Evolutionary conservation across 805 yeast species (phyloP).

Genomic region (Metschnikowia arizonensis): DNA sequence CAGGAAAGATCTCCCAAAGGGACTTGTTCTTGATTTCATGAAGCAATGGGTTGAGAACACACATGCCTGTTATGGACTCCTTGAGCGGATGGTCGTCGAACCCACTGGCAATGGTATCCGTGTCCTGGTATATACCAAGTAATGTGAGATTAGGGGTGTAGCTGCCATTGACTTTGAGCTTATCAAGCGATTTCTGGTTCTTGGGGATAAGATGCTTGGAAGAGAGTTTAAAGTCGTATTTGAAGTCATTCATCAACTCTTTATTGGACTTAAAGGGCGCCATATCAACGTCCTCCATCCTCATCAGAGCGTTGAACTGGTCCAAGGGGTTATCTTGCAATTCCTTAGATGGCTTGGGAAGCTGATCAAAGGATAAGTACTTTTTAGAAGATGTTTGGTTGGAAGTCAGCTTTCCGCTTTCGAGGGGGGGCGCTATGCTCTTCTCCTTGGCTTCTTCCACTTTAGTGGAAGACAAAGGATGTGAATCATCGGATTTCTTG

Average conservation of each 20-base stretch:
- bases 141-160: slow-evolving; percentile 12
- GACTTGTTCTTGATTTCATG: slow-evolving; percentile 37
- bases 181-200: slow-evolving; percentile 2
- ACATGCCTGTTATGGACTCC: slow-evolving; percentile 38
- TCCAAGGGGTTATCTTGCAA: slow-evolving; percentile 14
- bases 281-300: slow-evolving; percentile 10
- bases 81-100: slow-evolving; percentile 37
- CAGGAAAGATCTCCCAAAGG: slow-evolving; percentile 38
- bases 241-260: slow-evolving; percentile 10
- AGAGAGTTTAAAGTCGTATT: slow-evolving; percentile 9
- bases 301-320: slow-evolving; percentile 15
- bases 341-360: slow-evolving; percentile 29
- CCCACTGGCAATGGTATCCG: slow-evolving; percentile 20
- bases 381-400: slow-evolving; percentile 2
- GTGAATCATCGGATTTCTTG: slow-evolving; percentile 13
- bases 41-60: slow-evolving; percentile 32
- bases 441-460: slow-evolving; percentile 7
- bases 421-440: not conserved
- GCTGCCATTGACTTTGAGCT: slow-evolving; percentile 1
- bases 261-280: slow-evolving; percentile 3
- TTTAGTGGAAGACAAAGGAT: slow-evolving; percentile 2
- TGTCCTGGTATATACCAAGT: slow-evolving; percentile 9
- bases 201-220: slow-evolving; percentile 8
- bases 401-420: not conserved
- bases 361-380: slow-evolving; percentile 28